A percentile compares a stretch with the other conserved stretches of the same genome.
Conservation (phyloP, 2,329 filamentous ascomycete species). For the Diaporthe citri region DNA sequence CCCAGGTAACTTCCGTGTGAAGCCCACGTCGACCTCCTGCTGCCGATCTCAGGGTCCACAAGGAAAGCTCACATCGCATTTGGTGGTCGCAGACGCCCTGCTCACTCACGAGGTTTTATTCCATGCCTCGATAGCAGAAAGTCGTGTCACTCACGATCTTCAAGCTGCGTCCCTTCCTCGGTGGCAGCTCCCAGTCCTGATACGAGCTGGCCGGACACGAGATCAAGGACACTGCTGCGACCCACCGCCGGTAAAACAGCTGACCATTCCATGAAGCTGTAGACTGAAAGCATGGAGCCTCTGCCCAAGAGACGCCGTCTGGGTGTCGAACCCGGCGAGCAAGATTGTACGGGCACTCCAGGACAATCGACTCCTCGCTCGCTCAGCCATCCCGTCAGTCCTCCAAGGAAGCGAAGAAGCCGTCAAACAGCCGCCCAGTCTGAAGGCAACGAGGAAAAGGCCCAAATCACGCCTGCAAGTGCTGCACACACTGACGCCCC, state of each 20-base stretch:
- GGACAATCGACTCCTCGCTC: conserved; percentile 45
- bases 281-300: conserved; percentile 34
- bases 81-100: not conserved
- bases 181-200: not conserved
- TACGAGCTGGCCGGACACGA: not conserved
- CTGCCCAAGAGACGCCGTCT: conserved; percentile 33
- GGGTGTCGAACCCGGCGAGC: not conserved
- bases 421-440: conserved; percentile 33
- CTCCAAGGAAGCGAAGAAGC: conserved; percentile 54
- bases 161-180: not conserved
- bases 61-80: not conserved
- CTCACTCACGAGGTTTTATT: not conserved
- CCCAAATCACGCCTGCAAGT: not conserved
- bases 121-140: too few relatives aligned
- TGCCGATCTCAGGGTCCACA: not conserved
- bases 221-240: not conserved
- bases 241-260: not conserved
- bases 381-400: conserved; percentile 59
- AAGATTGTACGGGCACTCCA: not conserved
- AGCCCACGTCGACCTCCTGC: not conserved
- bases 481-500: not conserved
- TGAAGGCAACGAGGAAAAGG: not conserved
- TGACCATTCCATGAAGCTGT: not conserved
- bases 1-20: not conserved
- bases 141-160: not conserved